These are phyloP conservation scores for Lophiostoma macrostomum DNA, from an alignment of 495 filamentous ascomycete species.

Conservation along the genomic window DNA sequence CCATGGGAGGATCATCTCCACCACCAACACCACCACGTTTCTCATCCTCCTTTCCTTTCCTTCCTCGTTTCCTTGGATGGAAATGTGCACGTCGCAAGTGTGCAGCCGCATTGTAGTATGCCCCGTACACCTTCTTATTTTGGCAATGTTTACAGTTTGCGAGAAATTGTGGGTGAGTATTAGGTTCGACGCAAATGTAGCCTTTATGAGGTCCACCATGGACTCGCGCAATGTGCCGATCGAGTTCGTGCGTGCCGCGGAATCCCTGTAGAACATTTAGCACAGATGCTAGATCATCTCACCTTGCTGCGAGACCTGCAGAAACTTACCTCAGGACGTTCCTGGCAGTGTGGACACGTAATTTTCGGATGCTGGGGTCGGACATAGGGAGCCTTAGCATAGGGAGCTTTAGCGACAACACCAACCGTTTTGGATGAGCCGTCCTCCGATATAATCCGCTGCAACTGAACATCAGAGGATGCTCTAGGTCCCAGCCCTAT, in stretches of 20 bases:
- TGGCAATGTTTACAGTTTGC: conserved; percentile 10
- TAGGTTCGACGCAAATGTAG: neutral
- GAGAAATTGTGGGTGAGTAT: neutral
- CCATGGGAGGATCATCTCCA: conserved; percentile 1
- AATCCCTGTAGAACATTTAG: too few species aligned
- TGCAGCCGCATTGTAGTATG: conserved; percentile 13
- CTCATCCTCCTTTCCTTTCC: neutral
- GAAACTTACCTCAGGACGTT: too few species aligned
- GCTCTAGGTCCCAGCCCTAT: too few species aligned
- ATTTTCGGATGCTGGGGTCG: too few species aligned
- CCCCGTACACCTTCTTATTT: conserved; percentile 1
- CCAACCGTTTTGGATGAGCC: too few species aligned
- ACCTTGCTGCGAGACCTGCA: too few species aligned
- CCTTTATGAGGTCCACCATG: neutral
- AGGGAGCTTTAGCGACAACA: too few species aligned
- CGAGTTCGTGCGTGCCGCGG: conserved; percentile 6
- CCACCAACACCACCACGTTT: neutral
- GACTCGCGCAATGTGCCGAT: neutral
- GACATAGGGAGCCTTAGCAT: too few species aligned
- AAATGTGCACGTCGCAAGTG: conserved; percentile 14
- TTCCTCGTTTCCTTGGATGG: neutral
- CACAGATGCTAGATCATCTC: too few species aligned
- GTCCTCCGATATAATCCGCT: too few species aligned
- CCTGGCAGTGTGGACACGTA: too few species aligned
- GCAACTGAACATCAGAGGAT: too few species aligned